Percentiles rank a stretch among this genome's conserved stretches.
Conservation (phyloP, 441 rosid species). For the Syzygium malaccense region DNA sequence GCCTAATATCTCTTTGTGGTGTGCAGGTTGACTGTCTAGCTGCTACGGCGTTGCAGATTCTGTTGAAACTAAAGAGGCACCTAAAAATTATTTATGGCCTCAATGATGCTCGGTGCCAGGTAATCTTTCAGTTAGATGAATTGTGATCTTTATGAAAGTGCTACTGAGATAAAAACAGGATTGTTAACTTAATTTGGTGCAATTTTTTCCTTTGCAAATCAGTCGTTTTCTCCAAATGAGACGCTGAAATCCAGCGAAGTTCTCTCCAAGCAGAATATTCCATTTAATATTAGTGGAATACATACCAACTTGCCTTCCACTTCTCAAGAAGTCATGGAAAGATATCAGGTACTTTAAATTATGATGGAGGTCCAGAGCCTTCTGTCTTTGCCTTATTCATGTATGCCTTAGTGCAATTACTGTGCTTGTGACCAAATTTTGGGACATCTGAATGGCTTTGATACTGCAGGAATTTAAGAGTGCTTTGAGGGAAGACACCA, state of each 20-base stretch:
- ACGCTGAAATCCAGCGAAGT: constrained; percentile 69
- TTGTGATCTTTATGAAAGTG: neutral
- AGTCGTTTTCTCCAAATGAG: constrained; percentile 90
- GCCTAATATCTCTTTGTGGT: neutral
- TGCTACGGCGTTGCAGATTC: constrained; percentile 88
- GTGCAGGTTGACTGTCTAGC: constrained; percentile 67
- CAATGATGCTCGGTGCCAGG: constrained; percentile 98
- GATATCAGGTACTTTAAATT: constrained; percentile 63
- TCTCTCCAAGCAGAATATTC: constrained; percentile 66
- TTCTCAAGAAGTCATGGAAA: constrained; percentile 56
- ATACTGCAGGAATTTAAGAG: constrained; percentile 68
- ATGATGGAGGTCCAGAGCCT: neutral
- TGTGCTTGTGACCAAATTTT: neutral
- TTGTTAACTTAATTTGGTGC: neutral
- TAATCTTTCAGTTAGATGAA: constrained; percentile 8
- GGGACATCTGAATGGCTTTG: neutral
- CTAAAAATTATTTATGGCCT: constrained; percentile 78
- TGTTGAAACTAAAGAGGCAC: constrained; percentile 87
- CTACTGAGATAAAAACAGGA: neutral
- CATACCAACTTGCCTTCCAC: constrained; percentile 48
- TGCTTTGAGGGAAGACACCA: constrained; percentile 82
- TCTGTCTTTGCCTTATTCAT: neutral
- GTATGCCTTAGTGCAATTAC: neutral
- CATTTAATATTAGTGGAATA: constrained; percentile 58
- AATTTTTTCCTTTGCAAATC: neutral